Evolutionary conservation across 2,329 filamentous ascomycete species (phyloP).

Genomic region (Emmonsia crescens): DNA sequence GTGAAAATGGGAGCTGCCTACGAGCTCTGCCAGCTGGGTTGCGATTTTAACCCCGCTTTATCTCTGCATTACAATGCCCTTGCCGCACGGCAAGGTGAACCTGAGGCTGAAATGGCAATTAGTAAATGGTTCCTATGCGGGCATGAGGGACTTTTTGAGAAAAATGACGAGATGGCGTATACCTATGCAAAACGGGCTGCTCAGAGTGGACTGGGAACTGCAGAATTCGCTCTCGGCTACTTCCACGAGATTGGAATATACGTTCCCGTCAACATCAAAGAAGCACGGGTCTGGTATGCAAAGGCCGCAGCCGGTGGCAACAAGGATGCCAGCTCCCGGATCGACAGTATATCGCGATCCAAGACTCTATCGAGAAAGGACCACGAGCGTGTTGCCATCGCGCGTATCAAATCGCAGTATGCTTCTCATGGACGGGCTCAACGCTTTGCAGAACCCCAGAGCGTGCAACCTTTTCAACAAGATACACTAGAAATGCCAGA

Average conservation of each 20-base stretch:
- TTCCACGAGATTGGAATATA: slow-evolving; percentile 96
- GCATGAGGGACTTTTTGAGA: slow-evolving; percentile 81
- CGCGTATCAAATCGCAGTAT: slow-evolving; percentile 72
- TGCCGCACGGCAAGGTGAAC: slow-evolving; percentile 80
- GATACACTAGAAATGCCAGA: slow-evolving; percentile 40
- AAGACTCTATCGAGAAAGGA: slow-evolving; percentile 81
- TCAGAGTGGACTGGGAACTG: slow-evolving; percentile 67
- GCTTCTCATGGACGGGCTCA: slow-evolving; percentile 46
- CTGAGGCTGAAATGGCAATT: slow-evolving; percentile 89
- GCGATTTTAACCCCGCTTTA: slow-evolving; percentile 85
- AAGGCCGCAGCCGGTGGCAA: slow-evolving; percentile 85
- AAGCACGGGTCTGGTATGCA: slow-evolving; percentile 82
- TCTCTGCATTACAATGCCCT: slow-evolving; percentile 94
- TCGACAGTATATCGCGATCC: slow-evolving; percentile 73
- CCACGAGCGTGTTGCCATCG: slow-evolving; percentile 84
- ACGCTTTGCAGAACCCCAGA: slow-evolving; percentile 17
- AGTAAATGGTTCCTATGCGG: slow-evolving; percentile 99
- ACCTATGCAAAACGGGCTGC: slow-evolving; percentile 84
- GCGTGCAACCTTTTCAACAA: slow-evolving; percentile 30
- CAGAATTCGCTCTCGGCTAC: slow-evolving; percentile 94
- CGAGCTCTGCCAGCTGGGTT: slow-evolving; percentile 85
- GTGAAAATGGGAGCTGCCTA: slow-evolving; percentile 95
- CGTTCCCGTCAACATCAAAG: slow-evolving; percentile 68
- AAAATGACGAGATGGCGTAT: slow-evolving; percentile 91
- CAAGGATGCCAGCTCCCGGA: slow-evolving; percentile 68